Evolutionary conservation across 768 basidiomycete genomes (phyloP).

Genomic region (Suillus hirtellus): DNA sequence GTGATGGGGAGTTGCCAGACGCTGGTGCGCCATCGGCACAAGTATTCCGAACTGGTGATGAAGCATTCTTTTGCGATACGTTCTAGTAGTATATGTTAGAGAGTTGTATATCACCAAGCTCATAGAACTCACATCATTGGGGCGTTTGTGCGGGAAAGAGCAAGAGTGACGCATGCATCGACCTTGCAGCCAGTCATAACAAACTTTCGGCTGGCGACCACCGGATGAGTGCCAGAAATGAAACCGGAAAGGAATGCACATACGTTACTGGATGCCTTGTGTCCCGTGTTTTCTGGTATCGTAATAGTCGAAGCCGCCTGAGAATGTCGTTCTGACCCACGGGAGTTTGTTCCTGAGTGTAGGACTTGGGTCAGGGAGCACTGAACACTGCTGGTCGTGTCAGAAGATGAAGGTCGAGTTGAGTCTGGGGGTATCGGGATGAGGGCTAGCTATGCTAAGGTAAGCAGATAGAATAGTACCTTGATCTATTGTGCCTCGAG

Average conservation of each 20-base stretch:
- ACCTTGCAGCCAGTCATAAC: not conserved
- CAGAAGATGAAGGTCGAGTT: not conserved
- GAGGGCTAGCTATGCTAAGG: not conserved
- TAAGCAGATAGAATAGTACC: not conserved
- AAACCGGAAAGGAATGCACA: too few species aligned
- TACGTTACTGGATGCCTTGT: too few species aligned
- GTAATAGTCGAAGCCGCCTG: not conserved
- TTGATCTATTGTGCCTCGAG: not conserved
- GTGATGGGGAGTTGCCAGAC: not conserved
- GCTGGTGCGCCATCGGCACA: not conserved
- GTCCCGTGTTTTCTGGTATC: too few species aligned
- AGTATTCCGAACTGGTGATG: not conserved
- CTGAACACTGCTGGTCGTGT: not conserved
- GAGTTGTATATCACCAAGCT: not conserved
- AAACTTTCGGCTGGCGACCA: not conserved
- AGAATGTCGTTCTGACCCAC: not conserved
- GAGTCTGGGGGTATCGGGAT: not conserved
- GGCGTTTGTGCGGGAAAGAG: too few species aligned
- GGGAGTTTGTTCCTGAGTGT: not conserved
- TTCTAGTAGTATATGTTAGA: not conserved
- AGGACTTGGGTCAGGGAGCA: not conserved
- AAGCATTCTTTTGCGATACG: not conserved
- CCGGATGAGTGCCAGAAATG: too few species aligned
- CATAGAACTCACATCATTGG: not conserved
- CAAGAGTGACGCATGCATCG: not conserved